Evolutionary conservation across 2,329 filamentous ascomycete genomes (phyloP), one percentile per base, ranked within the genome.

Genomic region (Coniochaeta hoffmannii): DNA sequence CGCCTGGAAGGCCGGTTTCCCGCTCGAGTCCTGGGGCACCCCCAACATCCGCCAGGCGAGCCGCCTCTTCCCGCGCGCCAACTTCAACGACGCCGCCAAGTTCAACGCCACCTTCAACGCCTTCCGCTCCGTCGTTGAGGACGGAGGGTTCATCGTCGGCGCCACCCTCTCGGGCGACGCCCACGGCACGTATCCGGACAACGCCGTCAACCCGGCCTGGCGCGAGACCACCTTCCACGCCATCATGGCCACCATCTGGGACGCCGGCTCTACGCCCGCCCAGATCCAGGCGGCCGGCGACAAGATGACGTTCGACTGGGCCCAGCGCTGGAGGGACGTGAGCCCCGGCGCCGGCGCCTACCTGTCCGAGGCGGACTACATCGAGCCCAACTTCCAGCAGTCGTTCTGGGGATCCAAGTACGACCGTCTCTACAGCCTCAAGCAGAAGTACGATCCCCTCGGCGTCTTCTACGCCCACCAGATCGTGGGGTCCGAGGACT

Each of bases 151-250:
- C 7, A 60, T 79, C 4, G 68, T 74, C 30, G 71, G 66, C 2
- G 73, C 75, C 55, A 69, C 70, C 34, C 71, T 76, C 53, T 66
- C 66, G 1, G 62, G 63, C 2, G 65, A 62, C 0, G 65, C 66
- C 4, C 61, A 55, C 30, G 44, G 44, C 31, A 61, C 46, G 14
- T 63, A 71, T 32, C 68, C 70, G 1, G 68, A 70, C 51, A 76
- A 72, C 14, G 71, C 74, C 6, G 68, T 78, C 36, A 76, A 76
- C 61, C 75, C 77, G 4, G 77, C 76, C 1, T 81, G 77, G 77
- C 69, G 78, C 41, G 66, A 69, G 6, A 69, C 73, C 2, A 63
- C 68, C 1, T 62, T 73, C 59, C 73, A 69, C 60, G 66, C 63
- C 31, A 72, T 74, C 56, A 62, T 68, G 32, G 67, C 60, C 8